phyloP scores from a whole-genome alignment of 2,329 filamentous ascomycete genomes.

The Xylaria sp. region DNA sequence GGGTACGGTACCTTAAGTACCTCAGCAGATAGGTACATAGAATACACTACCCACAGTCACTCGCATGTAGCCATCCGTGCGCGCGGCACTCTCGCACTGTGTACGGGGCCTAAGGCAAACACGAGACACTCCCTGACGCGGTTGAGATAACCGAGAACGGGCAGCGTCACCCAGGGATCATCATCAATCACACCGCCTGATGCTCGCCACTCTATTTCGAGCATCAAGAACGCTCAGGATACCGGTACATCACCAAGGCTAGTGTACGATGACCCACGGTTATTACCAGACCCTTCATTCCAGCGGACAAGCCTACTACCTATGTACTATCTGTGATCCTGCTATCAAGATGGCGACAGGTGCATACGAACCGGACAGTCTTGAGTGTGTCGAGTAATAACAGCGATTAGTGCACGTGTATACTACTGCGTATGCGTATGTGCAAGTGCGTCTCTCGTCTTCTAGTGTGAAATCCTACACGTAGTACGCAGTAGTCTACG shows the following conservation, averaged over 20 bases:
- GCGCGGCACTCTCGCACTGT: constrained; percentile 1
- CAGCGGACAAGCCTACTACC: constrained; percentile 11
- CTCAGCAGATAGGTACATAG: too few relatives aligned
- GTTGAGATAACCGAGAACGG: constrained; percentile 34
- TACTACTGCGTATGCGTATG: background rate
- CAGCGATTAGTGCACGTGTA: background rate
- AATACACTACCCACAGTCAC: background rate
- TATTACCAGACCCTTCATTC: background rate
- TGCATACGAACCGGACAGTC: background rate
- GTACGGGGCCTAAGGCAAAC: background rate
- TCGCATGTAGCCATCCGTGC: background rate
- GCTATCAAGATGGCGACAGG: background rate
- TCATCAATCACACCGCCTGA: constrained; percentile 32
- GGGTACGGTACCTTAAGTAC: background rate
- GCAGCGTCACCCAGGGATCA: constrained; percentile 23
- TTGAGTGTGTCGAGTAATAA: background rate
- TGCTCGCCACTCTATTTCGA: constrained; percentile 34
- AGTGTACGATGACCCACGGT: constrained; percentile 7
- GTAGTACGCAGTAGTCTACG: background rate
- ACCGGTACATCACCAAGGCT: background rate
- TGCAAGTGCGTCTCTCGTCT: too few relatives aligned
- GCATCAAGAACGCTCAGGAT: constrained; percentile 8
- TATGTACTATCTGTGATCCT: background rate
- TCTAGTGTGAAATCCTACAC: background rate
- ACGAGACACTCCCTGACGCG: constrained; percentile 19